Evolutionary conservation across 2,329 filamentous ascomycete genomes (phyloP).

Genomic region (Cercospora janseana): DNA sequence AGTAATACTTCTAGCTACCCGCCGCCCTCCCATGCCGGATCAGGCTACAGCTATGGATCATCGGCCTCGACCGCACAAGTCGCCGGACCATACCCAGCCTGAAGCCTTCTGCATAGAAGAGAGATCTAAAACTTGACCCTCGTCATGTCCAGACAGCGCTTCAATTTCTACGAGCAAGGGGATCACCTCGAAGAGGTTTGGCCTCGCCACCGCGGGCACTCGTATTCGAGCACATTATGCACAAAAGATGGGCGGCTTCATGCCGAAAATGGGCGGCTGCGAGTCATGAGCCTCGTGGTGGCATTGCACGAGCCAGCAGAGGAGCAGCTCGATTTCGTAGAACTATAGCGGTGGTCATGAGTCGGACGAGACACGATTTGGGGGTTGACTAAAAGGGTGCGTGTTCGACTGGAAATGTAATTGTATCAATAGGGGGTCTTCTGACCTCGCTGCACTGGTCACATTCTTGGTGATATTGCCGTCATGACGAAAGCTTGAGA

Average conservation of each 20-base stretch:
- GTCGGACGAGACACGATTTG: slow-evolving; percentile 5
- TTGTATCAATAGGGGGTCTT: slow-evolving; percentile 6
- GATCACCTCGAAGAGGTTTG: too few species aligned
- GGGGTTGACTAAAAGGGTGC: background rate
- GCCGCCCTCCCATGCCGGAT: slow-evolving; percentile 26
- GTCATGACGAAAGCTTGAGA: slow-evolving; percentile 4
- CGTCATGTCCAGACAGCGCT: too few species aligned
- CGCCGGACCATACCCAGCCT: slow-evolving; percentile 23
- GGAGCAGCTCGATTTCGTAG: too few species aligned
- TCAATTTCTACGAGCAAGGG: too few species aligned
- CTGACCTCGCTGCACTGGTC: slow-evolving; percentile 1
- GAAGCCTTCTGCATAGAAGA: too few species aligned
- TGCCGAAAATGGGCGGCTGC: too few species aligned
- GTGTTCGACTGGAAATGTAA: slow-evolving; percentile 9
- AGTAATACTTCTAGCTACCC: slow-evolving; percentile 30
- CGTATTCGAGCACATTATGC: too few species aligned
- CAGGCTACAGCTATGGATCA: slow-evolving; percentile 28
- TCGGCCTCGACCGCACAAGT: slow-evolving; percentile 21
- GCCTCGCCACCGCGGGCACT: too few species aligned
- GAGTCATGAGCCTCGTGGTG: background rate
- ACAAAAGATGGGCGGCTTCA: too few species aligned
- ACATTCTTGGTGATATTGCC: background rate
- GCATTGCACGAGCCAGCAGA: background rate
- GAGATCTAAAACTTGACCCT: too few species aligned
- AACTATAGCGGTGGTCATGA: background rate